phyloP scores from a whole-genome alignment of 108 stramenopile genomes.

The Nitzschia palea region DNA sequence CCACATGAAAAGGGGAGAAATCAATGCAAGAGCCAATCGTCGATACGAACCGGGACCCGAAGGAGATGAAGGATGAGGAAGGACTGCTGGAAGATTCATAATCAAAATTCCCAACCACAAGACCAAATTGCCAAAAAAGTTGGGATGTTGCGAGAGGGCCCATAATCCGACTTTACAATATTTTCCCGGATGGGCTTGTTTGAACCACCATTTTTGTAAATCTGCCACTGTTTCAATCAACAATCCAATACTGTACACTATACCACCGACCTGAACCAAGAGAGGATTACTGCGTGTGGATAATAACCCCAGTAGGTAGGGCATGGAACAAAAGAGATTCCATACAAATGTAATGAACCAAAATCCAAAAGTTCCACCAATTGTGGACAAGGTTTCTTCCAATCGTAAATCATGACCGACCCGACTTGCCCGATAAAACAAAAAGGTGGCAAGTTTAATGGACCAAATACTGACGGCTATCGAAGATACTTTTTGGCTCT shows the following conservation, averaged over 20 bases:
- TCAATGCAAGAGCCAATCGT: conserved; percentile 41
- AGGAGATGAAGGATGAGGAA: too few species aligned
- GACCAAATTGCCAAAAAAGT: conserved; percentile 76
- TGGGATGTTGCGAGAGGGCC: conserved; percentile 81
- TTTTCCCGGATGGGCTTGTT: conserved; percentile 48
- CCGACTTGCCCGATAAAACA: conserved; percentile 66
- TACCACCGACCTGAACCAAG: conserved; percentile 32
- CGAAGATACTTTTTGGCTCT: conserved; percentile 32
- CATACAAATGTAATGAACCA: conserved; percentile 73
- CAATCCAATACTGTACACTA: conserved; percentile 46
- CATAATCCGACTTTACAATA: conserved; percentile 82
- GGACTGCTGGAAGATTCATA: conserved; percentile 54
- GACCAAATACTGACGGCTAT: conserved; percentile 57
- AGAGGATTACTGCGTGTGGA: neutral
- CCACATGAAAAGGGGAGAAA: conserved; percentile 66
- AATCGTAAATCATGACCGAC: conserved; percentile 60
- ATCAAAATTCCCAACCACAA: conserved; percentile 75
- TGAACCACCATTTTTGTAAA: conserved; percentile 79
- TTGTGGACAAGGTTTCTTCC: conserved; percentile 44
- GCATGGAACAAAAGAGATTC: conserved; percentile 66
- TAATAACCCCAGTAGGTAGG: conserved; percentile 65
- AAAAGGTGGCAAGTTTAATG: conserved; percentile 64
- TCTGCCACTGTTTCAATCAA: conserved; percentile 68
- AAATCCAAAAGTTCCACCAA: conserved; percentile 56
- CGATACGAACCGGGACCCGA: neutral